A percentile compares a stretch with the other conserved stretches of the same genome.
phyloP scores from a whole-genome alignment of 805 yeast species.

The Huiozyma sinensis region DNA sequence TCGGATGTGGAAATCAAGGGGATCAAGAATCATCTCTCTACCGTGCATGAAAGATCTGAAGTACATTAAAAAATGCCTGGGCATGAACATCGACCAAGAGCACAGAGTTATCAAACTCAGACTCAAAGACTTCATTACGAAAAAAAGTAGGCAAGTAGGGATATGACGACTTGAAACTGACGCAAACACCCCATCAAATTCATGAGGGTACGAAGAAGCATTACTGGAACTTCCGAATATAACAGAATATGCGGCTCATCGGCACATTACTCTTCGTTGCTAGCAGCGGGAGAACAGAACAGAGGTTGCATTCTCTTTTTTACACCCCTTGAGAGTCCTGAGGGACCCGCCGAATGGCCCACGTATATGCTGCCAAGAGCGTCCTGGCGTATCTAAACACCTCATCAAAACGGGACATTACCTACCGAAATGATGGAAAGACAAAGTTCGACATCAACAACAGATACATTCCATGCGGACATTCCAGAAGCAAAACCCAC shows the following conservation, averaged over 20 bases:
- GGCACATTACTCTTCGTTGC: constrained; percentile 5
- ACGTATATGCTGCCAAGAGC: constrained; percentile 3
- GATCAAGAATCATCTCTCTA: neutral
- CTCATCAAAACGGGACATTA: neutral
- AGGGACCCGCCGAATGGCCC: constrained; percentile 4
- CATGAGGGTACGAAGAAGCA: neutral
- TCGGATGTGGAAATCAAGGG: neutral
- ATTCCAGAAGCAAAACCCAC: neutral
- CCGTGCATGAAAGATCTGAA: constrained; percentile 5
- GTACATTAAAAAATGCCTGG: constrained; percentile 3
- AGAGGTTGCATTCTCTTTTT: constrained; percentile 6
- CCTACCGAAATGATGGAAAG: neutral
- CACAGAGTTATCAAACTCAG: neutral
- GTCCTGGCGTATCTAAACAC: constrained; percentile 4
- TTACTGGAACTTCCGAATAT: neutral
- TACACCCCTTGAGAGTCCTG: constrained; percentile 2
- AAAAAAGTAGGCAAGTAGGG: neutral
- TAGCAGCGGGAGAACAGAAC: constrained; percentile 9
- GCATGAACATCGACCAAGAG: constrained; percentile 3
- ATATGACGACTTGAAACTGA: neutral
- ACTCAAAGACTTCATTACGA: constrained; percentile 1
- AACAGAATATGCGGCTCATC: constrained; percentile 2
- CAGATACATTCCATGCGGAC: constrained; percentile 1
- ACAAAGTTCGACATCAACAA: neutral
- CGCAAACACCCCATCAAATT: neutral